These are phyloP conservation scores for Epichloe glyceriae DNA, from an alignment of 2,329 filamentous ascomycete genomes.

Conservation along the genomic window DNA sequence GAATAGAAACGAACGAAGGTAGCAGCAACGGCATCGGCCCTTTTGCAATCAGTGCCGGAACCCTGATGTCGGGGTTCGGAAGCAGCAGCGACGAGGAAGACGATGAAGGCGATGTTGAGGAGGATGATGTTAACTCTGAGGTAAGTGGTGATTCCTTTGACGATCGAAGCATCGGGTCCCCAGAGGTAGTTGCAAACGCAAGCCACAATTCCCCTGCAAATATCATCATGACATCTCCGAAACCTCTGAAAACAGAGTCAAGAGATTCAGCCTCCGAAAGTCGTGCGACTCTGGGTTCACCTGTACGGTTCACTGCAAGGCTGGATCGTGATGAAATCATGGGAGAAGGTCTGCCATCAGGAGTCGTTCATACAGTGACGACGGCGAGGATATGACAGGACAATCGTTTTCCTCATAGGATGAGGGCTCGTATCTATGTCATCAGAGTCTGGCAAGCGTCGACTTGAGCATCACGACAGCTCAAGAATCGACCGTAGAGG, in stretches of 20 bases:
- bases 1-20: conserved; percentile 54
- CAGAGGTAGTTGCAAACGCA: conserved; percentile 16
- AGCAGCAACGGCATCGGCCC: conserved; percentile 54
- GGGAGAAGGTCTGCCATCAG: conserved; percentile 3
- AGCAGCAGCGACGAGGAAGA: conserved; percentile 95
- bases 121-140: conserved; percentile 60
- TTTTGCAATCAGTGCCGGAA: conserved; percentile 61
- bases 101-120: conserved; percentile 78
- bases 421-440: background rate
- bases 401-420: conserved; percentile 4
- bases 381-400: background rate
- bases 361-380: background rate
- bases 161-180: conserved; percentile 15
- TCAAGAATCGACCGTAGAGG: background rate
- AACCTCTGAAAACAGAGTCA: conserved; percentile 13
- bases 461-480: conserved; percentile 2
- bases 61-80: conserved; percentile 79
- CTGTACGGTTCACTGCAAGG: conserved; percentile 4
- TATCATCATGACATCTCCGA: conserved; percentile 20
- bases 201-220: conserved; percentile 15
- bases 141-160: conserved; percentile 36
- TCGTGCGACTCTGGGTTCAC: conserved; percentile 5
- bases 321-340: conserved; percentile 3
- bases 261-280: conserved; percentile 10
- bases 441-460: conserved; percentile 8